Base-by-base conservation (phyloP, 2,329 filamentous ascomycete genomes). In the Daldinia sp. region DNA sequence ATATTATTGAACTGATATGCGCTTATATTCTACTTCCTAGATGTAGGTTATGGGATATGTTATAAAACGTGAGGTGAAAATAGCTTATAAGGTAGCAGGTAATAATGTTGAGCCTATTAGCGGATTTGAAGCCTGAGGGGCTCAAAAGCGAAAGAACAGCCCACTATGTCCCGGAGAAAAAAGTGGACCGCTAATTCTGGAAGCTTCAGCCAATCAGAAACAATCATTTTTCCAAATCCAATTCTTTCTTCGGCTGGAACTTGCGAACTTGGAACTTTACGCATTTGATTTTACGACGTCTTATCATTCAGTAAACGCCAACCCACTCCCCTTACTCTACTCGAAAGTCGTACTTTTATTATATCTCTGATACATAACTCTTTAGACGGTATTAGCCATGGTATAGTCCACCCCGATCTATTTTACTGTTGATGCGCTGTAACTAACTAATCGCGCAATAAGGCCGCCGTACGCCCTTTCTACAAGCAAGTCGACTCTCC, bases 401-500 rank as follows among this genome's bases (percentile, higher is more conserved):
- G 87, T 91, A 84, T 81, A 85, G 80, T 61, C 50, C 48, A 42
- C 26, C 56, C 67, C 18, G 48, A 48, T 54, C 44, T 61, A 46
- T 20, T 37, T 7, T 41, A 20, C n/a, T 55, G 60, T 73, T 63
- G 44, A 33, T 41, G 37, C 35, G 20, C 33, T 12, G 12, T 10
- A 50, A 63, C 60, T 54, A 70, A 75, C 78, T 80, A 77, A 79
- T 79, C 74, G 77, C 77, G 74, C 74, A 77, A 71, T 77, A 71
- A 84, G 81, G 77, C 79, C 70, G 67, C 76, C 78, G 79, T 81
- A 79, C 78, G 76, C 79, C 76, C 82, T 78, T 76, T 93, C 79
- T 89, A 89, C 86, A 87, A 88, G 87, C 85, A 86, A 82, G 85
- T 84, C 72, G 61, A 73, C 55, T 51, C 74, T 76, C 71, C 66